Evolutionary conservation across 140 eudicot genomes (phyloP).

Genomic region (Bidens hawaiensis): DNA sequence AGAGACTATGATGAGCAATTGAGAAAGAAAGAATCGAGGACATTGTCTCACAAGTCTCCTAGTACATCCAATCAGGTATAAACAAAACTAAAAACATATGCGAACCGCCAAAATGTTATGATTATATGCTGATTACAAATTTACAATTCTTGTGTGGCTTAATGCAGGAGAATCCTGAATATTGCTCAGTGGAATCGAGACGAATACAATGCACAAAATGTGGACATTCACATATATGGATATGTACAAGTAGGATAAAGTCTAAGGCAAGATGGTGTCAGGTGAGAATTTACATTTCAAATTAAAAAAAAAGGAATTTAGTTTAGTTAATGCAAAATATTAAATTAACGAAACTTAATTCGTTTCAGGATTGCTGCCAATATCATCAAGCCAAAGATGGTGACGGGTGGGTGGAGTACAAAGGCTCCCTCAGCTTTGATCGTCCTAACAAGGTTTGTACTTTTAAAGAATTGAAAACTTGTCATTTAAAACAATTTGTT

Average conservation of each 20-base stretch:
- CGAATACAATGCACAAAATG: constrained; percentile 98
- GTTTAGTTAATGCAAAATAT: neutral
- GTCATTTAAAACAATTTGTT: neutral
- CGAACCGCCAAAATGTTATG: neutral
- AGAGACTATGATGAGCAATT: constrained; percentile 93
- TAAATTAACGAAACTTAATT: constrained; percentile 2
- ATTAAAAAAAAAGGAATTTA: neutral
- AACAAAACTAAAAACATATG: neutral
- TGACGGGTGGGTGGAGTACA: constrained; percentile 99
- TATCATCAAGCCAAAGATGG: constrained; percentile 99
- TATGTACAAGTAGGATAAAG: constrained; percentile 88
- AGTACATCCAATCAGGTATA: constrained; percentile 70
- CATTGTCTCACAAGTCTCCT: constrained; percentile 61
- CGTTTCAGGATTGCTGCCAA: constrained; percentile 88
- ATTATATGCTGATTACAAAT: neutral
- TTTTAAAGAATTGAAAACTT: neutral
- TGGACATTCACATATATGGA: constrained; percentile 91
- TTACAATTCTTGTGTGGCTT: neutral
- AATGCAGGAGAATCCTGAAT: constrained; percentile 53
- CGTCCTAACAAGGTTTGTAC: constrained; percentile 76
- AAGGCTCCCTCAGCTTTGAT: constrained; percentile 80
- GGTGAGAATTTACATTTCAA: constrained; percentile 35
- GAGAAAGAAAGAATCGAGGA: constrained; percentile 72
- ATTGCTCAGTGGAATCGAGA: constrained; percentile 86
- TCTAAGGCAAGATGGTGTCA: constrained; percentile 99